Percentiles rank a stretch among this genome's conserved stretches.
phyloP scores from a whole-genome alignment of 2,329 filamentous ascomycete genomes.

The Aspergillus ustus region DNA sequence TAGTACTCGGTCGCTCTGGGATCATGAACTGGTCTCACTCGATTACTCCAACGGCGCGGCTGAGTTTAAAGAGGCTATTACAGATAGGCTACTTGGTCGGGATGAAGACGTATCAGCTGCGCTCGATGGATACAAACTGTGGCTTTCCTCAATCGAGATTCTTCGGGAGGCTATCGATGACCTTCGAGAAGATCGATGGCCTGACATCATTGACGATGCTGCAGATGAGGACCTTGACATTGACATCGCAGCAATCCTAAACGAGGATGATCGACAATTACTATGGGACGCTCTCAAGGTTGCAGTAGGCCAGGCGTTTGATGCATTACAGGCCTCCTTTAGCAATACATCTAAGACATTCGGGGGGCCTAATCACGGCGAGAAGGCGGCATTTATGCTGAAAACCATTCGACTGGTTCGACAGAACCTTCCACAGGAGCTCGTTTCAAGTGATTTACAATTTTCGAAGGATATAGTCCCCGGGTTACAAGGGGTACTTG shows the following conservation, averaged over 20 bases:
- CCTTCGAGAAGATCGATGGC: slow-evolving; percentile 42
- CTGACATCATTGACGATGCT: slow-evolving; percentile 44
- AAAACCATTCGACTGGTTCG: slow-evolving; percentile 77
- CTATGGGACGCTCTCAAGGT: slow-evolving; percentile 64
- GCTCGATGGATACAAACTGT: slow-evolving; percentile 68
- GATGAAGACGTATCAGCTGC: slow-evolving; percentile 68
- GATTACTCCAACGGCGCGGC: slow-evolving; percentile 69
- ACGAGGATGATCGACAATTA: slow-evolving; percentile 70
- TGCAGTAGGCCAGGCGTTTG: slow-evolving; percentile 62
- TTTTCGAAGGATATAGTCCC: slow-evolving; percentile 68
- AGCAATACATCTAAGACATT: slow-evolving; percentile 54
- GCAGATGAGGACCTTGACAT: slow-evolving; percentile 45
- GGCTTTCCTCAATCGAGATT: slow-evolving; percentile 72
- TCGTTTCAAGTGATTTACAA: slow-evolving; percentile 43
- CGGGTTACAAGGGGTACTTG: slow-evolving; percentile 67
- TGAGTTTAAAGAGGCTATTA: slow-evolving; percentile 70
- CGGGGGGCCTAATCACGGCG: slow-evolving; percentile 52
- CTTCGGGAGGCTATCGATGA: slow-evolving; percentile 38
- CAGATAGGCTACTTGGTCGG: slow-evolving; percentile 73
- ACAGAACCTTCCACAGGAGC: slow-evolving; percentile 61
- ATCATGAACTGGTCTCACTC: slow-evolving; percentile 63
- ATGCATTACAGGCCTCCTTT: slow-evolving; percentile 53
- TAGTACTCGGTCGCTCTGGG: slow-evolving; percentile 68
- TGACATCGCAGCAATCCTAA: slow-evolving; percentile 56
- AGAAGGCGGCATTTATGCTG: slow-evolving; percentile 66